phyloP scores from a whole-genome alignment of 208 protist species.

The Vickermania ingenoplastis region DNA sequence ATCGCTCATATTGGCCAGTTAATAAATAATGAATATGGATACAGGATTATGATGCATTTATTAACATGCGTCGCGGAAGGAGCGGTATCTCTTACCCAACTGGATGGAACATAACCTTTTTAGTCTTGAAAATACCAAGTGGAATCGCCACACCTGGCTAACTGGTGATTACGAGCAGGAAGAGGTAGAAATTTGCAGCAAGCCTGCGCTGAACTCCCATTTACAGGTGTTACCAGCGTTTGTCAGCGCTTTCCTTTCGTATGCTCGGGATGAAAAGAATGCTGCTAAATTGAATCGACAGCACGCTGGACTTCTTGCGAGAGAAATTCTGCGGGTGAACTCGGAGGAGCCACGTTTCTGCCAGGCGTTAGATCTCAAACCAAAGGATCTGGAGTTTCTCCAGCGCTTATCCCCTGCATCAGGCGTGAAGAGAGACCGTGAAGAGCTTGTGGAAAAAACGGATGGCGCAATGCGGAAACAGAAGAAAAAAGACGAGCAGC shows the following conservation, averaged over 20 bases:
- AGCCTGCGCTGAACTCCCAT: slow-evolving; percentile 66
- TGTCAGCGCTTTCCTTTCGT: slow-evolving; percentile 39
- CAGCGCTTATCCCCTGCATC: slow-evolving; percentile 29
- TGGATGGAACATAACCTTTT: slow-evolving; percentile 84
- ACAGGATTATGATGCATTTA: slow-evolving; percentile 78
- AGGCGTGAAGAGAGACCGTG: not conserved
- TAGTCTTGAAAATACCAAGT: slow-evolving; percentile 58
- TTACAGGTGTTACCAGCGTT: slow-evolving; percentile 52
- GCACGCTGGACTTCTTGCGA: slow-evolving; percentile 55
- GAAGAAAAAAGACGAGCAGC: not conserved
- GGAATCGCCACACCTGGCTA: slow-evolving; percentile 86
- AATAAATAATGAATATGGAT: slow-evolving; percentile 78
- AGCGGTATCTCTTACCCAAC: slow-evolving; percentile 59
- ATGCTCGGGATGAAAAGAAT: slow-evolving; percentile 14
- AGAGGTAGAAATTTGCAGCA: slow-evolving; percentile 75
- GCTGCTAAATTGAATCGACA: slow-evolving; percentile 42
- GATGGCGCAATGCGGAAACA: not conserved
- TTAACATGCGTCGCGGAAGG: slow-evolving; percentile 60
- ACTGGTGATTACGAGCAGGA: slow-evolving; percentile 54
- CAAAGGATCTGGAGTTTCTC: slow-evolving; percentile 24
- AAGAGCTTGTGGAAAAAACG: not conserved
- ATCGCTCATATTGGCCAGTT: slow-evolving; percentile 52
- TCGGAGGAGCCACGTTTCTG: slow-evolving; percentile 43
- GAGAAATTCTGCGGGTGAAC: slow-evolving; percentile 61
- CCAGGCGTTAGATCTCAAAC: slow-evolving; percentile 39